phyloP scores from a whole-genome alignment of 768 basidiomycete genomes.

The Gelatoporia subvermispora region DNA sequence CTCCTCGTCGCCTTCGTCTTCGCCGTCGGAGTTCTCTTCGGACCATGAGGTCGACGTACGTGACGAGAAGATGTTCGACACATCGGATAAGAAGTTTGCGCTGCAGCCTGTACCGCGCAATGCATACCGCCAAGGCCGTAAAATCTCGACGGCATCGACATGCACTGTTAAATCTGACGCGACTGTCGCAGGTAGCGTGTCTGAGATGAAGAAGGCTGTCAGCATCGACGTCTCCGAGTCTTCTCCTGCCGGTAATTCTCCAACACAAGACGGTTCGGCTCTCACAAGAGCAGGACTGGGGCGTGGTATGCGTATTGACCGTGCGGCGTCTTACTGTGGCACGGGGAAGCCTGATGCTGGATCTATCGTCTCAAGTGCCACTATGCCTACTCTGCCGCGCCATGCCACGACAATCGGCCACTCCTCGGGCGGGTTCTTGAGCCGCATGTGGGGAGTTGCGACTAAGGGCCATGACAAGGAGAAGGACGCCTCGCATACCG shows the following conservation, averaged over 20 bases:
- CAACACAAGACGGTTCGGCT: not conserved
- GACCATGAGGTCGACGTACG: slow-evolving; percentile 16
- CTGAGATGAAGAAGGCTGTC: slow-evolving; percentile 15
- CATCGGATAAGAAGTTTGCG: slow-evolving; percentile 28
- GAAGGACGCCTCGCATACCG: slow-evolving; percentile 23
- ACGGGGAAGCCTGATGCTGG: not conserved
- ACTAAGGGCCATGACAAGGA: slow-evolving; percentile 30
- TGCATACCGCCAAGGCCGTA: slow-evolving; percentile 32
- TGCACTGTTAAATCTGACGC: slow-evolving; percentile 30
- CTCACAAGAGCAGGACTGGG: not conserved
- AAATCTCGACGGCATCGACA: slow-evolving; percentile 31
- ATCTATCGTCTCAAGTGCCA: slow-evolving; percentile 15
- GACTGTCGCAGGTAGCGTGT: slow-evolving; percentile 5
- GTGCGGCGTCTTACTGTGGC: not conserved
- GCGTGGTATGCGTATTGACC: slow-evolving; percentile 4
- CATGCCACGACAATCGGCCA: slow-evolving; percentile 5
- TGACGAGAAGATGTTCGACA: not conserved
- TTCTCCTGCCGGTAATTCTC: not conserved
- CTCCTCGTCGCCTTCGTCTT: slow-evolving; percentile 19
- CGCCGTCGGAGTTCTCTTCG: slow-evolving; percentile 10
- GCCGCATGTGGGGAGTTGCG: slow-evolving; percentile 72
- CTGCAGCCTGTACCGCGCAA: slow-evolving; percentile 38
- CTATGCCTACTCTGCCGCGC: slow-evolving; percentile 19
- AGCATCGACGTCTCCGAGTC: not conserved
- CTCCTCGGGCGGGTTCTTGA: slow-evolving; percentile 50